Percentiles rank a stretch among this genome's conserved stretches.
These are phyloP conservation scores for Magnusiomyces fungicola DNA, from an alignment of 1,139 yeast genomes.

Conservation along the genomic window DNA sequence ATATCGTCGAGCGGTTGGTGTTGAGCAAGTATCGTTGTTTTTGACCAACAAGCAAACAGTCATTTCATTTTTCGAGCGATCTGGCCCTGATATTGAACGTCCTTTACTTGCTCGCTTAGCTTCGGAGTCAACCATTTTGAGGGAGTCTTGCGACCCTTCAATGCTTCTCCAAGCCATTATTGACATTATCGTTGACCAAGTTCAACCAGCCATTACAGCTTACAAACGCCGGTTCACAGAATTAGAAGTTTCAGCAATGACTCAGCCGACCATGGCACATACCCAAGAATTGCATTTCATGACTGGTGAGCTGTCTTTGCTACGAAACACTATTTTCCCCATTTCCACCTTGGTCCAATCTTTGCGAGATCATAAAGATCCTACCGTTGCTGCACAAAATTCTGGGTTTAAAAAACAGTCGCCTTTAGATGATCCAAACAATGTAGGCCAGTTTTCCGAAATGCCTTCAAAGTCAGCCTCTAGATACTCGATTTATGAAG, in stretches of 20 bases:
- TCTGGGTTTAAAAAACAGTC: slow-evolving; percentile 5
- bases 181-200: slow-evolving; percentile 50
- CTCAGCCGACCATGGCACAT: slow-evolving; percentile 42
- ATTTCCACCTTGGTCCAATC: slow-evolving; percentile 40
- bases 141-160: slow-evolving; percentile 45
- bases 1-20: slow-evolving; percentile 42
- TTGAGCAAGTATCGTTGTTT: slow-evolving; percentile 48
- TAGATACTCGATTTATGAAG: not conserved
- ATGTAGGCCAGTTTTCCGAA: not conserved
- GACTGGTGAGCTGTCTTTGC: slow-evolving; percentile 43
- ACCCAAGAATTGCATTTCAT: slow-evolving; percentile 46
- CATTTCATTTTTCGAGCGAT: slow-evolving; percentile 48
- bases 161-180: slow-evolving; percentile 45
- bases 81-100: slow-evolving; percentile 43
- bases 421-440: not conserved
- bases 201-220: slow-evolving; percentile 53
- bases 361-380: slow-evolving; percentile 33
- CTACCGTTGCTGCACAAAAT: not conserved
- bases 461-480: not conserved
- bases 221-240: slow-evolving; percentile 44
- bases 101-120: slow-evolving; percentile 43
- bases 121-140: slow-evolving; percentile 39
- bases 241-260: slow-evolving; percentile 43
- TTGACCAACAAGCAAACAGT: slow-evolving; percentile 39
- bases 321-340: slow-evolving; percentile 41